Evolutionary conservation across 371 early-diverging fungal genomes (phyloP), one percentile per base, ranked within the genome.

Genomic region (Mucor racemosus): DNA sequence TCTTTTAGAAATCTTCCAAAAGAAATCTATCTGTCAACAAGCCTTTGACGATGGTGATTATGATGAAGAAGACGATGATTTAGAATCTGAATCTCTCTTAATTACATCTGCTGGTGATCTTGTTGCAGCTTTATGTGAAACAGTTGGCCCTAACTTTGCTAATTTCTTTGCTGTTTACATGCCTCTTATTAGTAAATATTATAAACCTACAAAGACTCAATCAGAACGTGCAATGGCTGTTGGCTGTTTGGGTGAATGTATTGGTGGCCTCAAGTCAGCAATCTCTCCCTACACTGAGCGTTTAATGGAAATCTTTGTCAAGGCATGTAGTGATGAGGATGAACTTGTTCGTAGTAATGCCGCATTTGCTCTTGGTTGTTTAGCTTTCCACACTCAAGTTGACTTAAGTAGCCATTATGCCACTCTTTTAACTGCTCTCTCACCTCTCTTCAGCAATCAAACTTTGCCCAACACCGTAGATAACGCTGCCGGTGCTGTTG

Each of bases 221-320:
- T 77, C 87, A 31, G 95, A 96, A 68, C 88, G 96, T 38, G 89
- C 92, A 31, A 95, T 94, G 93, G 92, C 94, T 5, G 83, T 94
- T 41, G 95, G 95, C 9, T 90, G 91, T 50, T 74, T 96, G 55
- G 93, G 93, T 39, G 96, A 95, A 77, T 84, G 90, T 26, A 81
- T 89, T 26, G 83, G 76, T 46, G 92, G 92, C 42, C 76, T 94
- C 69, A 87, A 89, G 40, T 71, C 70, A 6, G 89, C 84, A 1
- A 82, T 92, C 26, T 87, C 94, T 36, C 88, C 88, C 41, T 91
- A 90, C 46, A 90, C 93, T 31, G 90, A 91, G 60, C 81, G 78
- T 11, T 64, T 89, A 21, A 74, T 84, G 48, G 65, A 76, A 21
- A 50, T 94, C n/a, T 88, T 94, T 68, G 71, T 90, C 61, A 77